Percentiles rank a stretch among this genome's conserved stretches.
Conservation (phyloP, 768 basidiomycete species). For the Chlorophyllum brunneum region DNA sequence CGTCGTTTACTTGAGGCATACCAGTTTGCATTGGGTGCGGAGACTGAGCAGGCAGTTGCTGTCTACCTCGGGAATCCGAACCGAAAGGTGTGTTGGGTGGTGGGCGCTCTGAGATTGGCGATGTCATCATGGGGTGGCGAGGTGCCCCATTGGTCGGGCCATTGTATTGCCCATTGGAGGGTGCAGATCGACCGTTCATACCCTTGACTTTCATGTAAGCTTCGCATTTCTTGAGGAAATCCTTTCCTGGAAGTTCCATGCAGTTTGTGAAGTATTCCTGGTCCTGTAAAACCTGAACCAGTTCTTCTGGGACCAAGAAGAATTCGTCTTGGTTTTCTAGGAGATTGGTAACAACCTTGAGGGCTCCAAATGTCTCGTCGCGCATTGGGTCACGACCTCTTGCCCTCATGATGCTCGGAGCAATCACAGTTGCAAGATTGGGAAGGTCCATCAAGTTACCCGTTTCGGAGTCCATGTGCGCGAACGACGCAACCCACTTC, state of each 20-base stretch:
- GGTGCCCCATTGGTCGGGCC: constrained; percentile 37
- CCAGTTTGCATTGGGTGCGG: constrained; percentile 24
- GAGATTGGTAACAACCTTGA: constrained; percentile 79
- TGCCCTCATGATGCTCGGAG: constrained; percentile 96
- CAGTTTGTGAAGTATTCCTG: constrained; percentile 89
- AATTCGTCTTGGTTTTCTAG: constrained; percentile 94
- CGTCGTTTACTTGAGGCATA: constrained; percentile 37
- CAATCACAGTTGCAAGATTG: constrained; percentile 95
- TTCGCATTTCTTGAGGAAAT: constrained; percentile 93
- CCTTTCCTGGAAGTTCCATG: constrained; percentile 88
- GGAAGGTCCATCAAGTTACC: constrained; percentile 97
- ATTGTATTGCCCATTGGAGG: constrained; percentile 30
- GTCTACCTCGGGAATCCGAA: constrained; percentile 27
- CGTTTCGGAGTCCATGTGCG: constrained; percentile 95
- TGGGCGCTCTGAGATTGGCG: constrained; percentile 45
- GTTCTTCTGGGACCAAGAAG: constrained; percentile 91
- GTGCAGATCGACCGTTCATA: constrained; percentile 48
- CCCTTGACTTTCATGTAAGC: constrained; percentile 79
- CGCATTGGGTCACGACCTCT: constrained; percentile 79
- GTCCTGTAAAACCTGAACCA: constrained; percentile 81
- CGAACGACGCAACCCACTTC: constrained; percentile 99
- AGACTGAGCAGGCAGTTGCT: constrained; percentile 32
- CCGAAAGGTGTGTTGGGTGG: constrained; percentile 35
- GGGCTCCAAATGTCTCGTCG: constrained; percentile 91
- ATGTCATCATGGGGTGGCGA: constrained; percentile 31